Percentiles rank a stretch among this genome's conserved stretches.
phyloP scores from a whole-genome alignment of 768 basidiomycete species.

The Calvatia gigantea region DNA sequence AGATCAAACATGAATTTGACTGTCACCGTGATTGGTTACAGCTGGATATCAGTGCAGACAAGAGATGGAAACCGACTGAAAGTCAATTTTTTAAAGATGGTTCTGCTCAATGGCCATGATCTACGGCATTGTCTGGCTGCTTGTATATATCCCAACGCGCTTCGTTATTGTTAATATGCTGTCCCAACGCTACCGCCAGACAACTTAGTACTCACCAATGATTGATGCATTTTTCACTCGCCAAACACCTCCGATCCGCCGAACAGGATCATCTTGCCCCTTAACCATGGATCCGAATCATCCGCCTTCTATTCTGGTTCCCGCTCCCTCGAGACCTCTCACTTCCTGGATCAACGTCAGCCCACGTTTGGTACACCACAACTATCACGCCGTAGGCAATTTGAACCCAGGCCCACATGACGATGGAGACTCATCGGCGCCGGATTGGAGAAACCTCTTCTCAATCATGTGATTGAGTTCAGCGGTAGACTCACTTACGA shows the following conservation, averaged over 20 bases:
- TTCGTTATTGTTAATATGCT: too few species aligned
- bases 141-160: too few species aligned
- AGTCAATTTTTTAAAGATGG: too few species aligned
- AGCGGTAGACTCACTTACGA: constrained; percentile 2
- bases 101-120: too few species aligned
- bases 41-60: too few species aligned
- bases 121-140: too few species aligned
- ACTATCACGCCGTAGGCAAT: not conserved
- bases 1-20: too few species aligned
- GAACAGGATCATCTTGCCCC: constrained; percentile 9
- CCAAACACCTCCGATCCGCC: constrained; percentile 7
- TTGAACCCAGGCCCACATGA: not conserved
- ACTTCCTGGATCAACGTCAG: not conserved
- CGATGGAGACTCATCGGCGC: too few species aligned
- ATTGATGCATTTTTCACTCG: constrained; percentile 1
- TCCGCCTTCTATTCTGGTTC: constrained; percentile 1
- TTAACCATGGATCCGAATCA: constrained; percentile 16
- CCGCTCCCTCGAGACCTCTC: constrained; percentile 3
- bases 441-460: constrained; percentile 1
- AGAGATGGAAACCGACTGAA: too few species aligned
- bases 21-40: too few species aligned
- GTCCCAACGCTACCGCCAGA: not conserved
- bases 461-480: not conserved
- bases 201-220: too few species aligned
- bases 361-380: too few species aligned